Percentiles rank a stretch among this genome's conserved stretches.
Conservation (phyloP, 352 stramenopile genomes). For the Thalassiosira mediterranea region DNA sequence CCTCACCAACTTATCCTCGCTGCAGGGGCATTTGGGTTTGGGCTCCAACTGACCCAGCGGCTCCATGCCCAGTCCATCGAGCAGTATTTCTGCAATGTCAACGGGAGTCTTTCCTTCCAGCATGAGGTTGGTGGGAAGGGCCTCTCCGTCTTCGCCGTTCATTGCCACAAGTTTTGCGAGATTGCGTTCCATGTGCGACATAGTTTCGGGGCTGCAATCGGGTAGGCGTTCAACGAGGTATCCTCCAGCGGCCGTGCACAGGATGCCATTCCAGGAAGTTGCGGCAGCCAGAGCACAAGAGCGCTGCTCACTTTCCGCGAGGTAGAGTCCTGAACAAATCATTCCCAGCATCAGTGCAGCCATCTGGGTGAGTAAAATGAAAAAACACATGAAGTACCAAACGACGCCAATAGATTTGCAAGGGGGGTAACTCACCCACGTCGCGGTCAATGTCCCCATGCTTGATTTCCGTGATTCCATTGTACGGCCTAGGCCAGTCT, state of each 20-base stretch:
- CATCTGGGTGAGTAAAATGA: too few relatives aligned
- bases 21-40: constrained; percentile 63
- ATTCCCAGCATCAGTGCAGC: too few relatives aligned
- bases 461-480: constrained; percentile 77
- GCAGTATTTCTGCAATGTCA: constrained; percentile 69
- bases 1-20: constrained; percentile 70
- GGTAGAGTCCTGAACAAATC: too few relatives aligned
- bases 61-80: constrained; percentile 77
- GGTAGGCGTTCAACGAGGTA: constrained; percentile 83
- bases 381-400: too few relatives aligned
- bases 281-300: constrained; percentile 78
- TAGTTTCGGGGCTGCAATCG: constrained; percentile 53
- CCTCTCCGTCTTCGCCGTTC: constrained; percentile 63
- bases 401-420: too few relatives aligned
- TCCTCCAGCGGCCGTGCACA: constrained; percentile 75
- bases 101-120: constrained; percentile 66
- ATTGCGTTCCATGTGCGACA: constrained; percentile 68
- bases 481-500: constrained; percentile 80
- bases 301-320: constrained; percentile 80
- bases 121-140: constrained; percentile 69
- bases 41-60: constrained; percentile 72
- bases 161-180: constrained; percentile 69
- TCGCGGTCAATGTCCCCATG: constrained; percentile 81
- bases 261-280: constrained; percentile 69
- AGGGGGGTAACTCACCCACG: too few relatives aligned